Conservation (phyloP, 306 rosid species). For the Senna siamea region DNA sequence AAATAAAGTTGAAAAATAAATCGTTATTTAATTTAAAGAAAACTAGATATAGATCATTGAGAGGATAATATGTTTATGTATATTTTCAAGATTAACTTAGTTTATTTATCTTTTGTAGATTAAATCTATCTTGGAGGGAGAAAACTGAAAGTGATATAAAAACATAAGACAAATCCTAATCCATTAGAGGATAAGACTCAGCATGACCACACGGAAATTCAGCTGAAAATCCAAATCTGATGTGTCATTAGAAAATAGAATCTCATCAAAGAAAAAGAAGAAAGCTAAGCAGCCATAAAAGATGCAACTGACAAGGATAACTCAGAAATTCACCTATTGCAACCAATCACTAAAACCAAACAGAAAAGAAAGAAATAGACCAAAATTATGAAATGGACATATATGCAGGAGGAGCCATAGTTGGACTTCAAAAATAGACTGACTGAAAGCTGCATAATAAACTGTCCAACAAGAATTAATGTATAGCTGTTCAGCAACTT, state of each 20-base stretch:
- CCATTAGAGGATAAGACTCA: slow-evolving; percentile 40
- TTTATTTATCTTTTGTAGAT: background rate
- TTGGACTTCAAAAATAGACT: slow-evolving; percentile 20
- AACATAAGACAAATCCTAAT: slow-evolving; percentile 42
- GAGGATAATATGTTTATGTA: no score
- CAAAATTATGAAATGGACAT: background rate
- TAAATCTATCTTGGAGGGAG: background rate
- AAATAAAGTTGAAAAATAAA: no score
- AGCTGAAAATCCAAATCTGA: slow-evolving; percentile 48
- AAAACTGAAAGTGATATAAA: slow-evolving; percentile 31
- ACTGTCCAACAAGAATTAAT: slow-evolving; percentile 43
- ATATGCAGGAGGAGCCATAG: background rate
- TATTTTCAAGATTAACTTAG: no score
- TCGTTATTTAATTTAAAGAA: no score
- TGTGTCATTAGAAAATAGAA: slow-evolving; percentile 31
- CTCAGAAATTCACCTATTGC: no score
- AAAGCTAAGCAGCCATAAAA: background rate
- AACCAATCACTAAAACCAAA: background rate
- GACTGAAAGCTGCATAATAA: no score
- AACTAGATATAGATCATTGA: no score
- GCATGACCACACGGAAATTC: slow-evolving; percentile 39
- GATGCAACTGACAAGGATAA: background rate
- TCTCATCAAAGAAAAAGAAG: slow-evolving; percentile 22
- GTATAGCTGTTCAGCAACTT: slow-evolving; percentile 47
- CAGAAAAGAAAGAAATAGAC: background rate